These are phyloP conservation scores for Zygosaccharomyces rouxii DNA, from an alignment of 805 yeast species.

Conservation along the genomic window DNA sequence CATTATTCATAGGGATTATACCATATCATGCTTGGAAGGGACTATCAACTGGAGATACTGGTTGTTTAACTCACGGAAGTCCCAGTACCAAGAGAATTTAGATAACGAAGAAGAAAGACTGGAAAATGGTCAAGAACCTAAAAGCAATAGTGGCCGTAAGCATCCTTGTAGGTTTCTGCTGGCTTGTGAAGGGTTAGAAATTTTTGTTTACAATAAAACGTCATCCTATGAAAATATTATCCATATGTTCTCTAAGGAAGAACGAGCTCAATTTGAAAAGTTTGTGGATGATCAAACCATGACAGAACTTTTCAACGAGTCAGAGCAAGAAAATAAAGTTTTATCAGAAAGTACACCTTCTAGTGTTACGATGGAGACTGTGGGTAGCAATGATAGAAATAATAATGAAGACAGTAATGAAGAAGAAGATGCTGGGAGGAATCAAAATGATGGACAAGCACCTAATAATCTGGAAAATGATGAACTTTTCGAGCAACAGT, in stretches of 20 bases:
- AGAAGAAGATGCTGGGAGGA: not conserved
- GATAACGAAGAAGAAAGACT: slow-evolving; percentile 5
- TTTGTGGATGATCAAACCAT: slow-evolving; percentile 21
- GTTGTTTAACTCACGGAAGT: slow-evolving; percentile 46
- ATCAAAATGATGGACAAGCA: not conserved
- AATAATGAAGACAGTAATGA: not conserved
- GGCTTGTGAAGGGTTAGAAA: slow-evolving; percentile 71
- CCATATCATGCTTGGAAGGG: slow-evolving; percentile 66
- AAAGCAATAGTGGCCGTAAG: slow-evolving; percentile 37
- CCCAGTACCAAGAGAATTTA: slow-evolving; percentile 15
- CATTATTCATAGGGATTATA: slow-evolving; percentile 66
- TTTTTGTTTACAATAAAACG: slow-evolving; percentile 77
- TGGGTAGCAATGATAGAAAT: not conserved
- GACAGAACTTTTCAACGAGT: slow-evolving; percentile 15
- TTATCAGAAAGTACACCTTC: slow-evolving; percentile 12
- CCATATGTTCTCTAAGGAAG: slow-evolving; percentile 32
- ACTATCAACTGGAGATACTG: slow-evolving; percentile 89
- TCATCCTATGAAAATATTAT: slow-evolving; percentile 67
- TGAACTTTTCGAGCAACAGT: slow-evolving; percentile 10
- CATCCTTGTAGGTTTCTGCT: slow-evolving; percentile 56
- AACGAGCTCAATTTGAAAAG: slow-evolving; percentile 19
- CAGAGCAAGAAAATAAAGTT: slow-evolving; percentile 9
- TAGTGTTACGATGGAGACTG: slow-evolving; percentile 4
- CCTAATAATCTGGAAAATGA: slow-evolving; percentile 18
- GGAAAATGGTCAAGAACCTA: slow-evolving; percentile 18